phyloP scores from a whole-genome alignment of 352 stramenopile genomes.

The Globisporangium apiculatum region DNA sequence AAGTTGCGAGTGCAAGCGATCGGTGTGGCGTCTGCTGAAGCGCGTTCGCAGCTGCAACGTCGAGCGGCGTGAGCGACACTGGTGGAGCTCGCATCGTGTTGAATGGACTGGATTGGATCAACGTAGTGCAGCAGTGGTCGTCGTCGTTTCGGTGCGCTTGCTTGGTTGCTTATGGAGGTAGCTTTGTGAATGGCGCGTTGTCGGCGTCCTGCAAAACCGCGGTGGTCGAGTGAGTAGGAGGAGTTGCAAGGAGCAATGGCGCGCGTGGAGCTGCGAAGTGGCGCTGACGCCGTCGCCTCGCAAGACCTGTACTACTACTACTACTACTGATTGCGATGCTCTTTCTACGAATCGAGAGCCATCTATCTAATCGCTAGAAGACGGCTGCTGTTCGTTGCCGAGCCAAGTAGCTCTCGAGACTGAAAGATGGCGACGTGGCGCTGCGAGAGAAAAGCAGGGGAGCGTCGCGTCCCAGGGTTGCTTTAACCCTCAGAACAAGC shows the following conservation, averaged over 20 bases:
- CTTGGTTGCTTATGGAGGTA: not conserved
- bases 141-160: not conserved
- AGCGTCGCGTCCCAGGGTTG: constrained; percentile 1
- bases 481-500: too few species aligned
- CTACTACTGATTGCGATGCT: not conserved
- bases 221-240: not conserved
- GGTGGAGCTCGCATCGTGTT: not conserved
- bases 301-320: not conserved
- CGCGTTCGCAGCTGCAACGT: not conserved
- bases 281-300: not conserved
- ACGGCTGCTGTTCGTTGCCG: too few species aligned
- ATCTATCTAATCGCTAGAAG: constrained; percentile 1
- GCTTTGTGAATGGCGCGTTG: not conserved
- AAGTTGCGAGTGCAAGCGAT: not conserved
- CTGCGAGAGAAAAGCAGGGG: not conserved
- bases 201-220: not conserved
- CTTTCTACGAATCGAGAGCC: constrained; percentile 1
- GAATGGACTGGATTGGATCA: too few species aligned
- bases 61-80: not conserved
- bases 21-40: not conserved
- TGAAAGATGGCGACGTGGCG: not conserved
- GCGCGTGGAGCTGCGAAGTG: constrained; percentile 1
- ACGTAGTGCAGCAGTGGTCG: not conserved
- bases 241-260: not conserved
- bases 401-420: not conserved